These are phyloP conservation scores for Nicotiana tabacum DNA, from an alignment of 257 asterid species.

Conservation along the genomic window DNA sequence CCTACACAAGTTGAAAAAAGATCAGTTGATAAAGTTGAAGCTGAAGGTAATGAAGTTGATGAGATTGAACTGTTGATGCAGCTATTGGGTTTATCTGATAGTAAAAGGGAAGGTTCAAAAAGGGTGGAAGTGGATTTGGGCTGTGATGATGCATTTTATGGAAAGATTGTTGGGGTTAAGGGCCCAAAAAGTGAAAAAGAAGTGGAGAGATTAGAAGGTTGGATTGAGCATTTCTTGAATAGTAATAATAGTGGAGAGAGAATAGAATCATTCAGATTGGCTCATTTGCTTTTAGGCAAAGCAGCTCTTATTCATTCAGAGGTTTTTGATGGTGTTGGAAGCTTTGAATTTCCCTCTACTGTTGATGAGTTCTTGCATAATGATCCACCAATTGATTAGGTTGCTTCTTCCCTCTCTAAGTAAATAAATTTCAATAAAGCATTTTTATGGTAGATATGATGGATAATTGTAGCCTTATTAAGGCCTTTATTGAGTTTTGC, in stretches of 20 bases:
- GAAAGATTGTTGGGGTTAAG: conserved; percentile 44
- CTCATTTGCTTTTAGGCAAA: conserved; percentile 54
- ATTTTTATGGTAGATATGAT: background rate
- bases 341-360: conserved; percentile 43
- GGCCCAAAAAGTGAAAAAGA: conserved; percentile 54
- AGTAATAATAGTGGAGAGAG: conserved; percentile 16
- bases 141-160: conserved; percentile 45
- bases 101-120: conserved; percentile 8
- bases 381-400: conserved; percentile 45
- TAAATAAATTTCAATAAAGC: background rate
- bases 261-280: conserved; percentile 51
- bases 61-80: conserved; percentile 46
- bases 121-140: conserved; percentile 19
- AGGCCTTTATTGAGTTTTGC: background rate
- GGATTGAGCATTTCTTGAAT: conserved; percentile 44
- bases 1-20: background rate
- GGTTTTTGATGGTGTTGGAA: conserved; percentile 33
- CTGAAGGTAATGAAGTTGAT: conserved; percentile 15
- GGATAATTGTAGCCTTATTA: background rate
- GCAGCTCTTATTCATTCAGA: conserved; percentile 35
- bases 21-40: conserved; percentile 12
- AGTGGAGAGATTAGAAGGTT: conserved; percentile 40
- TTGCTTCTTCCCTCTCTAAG: background rate
- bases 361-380: conserved; percentile 50
- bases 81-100: conserved; percentile 33